phyloP scores from a whole-genome alignment of 2,329 filamentous ascomycete species.

The Exophiala sideris region DNA sequence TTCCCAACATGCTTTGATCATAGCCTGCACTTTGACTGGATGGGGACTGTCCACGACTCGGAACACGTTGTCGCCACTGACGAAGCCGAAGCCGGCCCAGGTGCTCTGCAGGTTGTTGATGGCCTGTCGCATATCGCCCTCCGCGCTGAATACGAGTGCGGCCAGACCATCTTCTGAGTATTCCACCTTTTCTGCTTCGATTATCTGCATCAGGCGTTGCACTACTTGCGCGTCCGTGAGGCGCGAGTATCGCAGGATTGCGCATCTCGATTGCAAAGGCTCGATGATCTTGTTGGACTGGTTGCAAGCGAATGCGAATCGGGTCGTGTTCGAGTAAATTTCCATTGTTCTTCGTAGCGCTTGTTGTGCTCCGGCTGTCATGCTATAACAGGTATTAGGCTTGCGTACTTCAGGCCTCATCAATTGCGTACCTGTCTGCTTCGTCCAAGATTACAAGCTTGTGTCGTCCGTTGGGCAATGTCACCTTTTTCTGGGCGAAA shows the following conservation, averaged over 20 bases:
- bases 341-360: conserved; percentile 96
- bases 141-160: conserved; percentile 93
- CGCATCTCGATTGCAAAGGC: conserved; percentile 93
- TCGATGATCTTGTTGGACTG: conserved; percentile 99
- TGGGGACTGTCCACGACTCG: conserved; percentile 95
- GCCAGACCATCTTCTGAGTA: conserved; percentile 91
- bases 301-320: conserved; percentile 98
- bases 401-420: conserved; percentile 1
- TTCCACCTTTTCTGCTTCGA: conserved; percentile 84
- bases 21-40: conserved; percentile 96
- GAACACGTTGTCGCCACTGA: conserved; percentile 98
- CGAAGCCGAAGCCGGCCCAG: conserved; percentile 87
- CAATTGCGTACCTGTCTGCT: conserved; percentile 66
- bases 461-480: conserved; percentile 81
- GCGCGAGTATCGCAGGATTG: conserved; percentile 88
- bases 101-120: conserved; percentile 98
- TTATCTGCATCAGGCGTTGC: conserved; percentile 85
- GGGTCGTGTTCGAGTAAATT: conserved; percentile 93
- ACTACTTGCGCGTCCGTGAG: conserved; percentile 91
- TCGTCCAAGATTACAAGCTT: conserved; percentile 98
- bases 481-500: conserved; percentile 98
- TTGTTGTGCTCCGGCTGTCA: conserved; percentile 96
- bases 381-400: conserved; percentile 48
- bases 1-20: conserved; percentile 96
- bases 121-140: conserved; percentile 97